Evolutionary conservation across 306 rosid species (phyloP), one percentile per base, ranked within the genome.

Genomic region (Lathyrus tuberosus): DNA sequence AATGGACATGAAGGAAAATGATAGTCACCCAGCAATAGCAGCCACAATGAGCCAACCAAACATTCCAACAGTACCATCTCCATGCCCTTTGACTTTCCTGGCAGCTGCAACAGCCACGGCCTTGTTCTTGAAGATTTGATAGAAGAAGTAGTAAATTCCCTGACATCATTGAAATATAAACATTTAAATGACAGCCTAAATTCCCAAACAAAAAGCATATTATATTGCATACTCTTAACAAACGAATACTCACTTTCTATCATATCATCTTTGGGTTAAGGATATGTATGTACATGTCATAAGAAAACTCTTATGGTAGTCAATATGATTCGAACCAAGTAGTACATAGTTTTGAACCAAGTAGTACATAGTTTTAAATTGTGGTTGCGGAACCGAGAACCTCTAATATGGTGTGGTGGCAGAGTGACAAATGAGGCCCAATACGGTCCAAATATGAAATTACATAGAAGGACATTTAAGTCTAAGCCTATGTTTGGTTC

Each of bases 11-110:
- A 67, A 22, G 17, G 56, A 43, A 52, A 52, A 33, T 40, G 40
- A 22, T 58, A 62, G 17, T 62, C 79, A 90, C 96, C 96, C 95
- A 17, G 96, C 94, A 47, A 87, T 81, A 58, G 96, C 96, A 41
- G 96, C 96, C 51, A 90, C 96, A 72, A 76, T 67, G 22, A 90
- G 91, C 96, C 96, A 90, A 53, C 89, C 88, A 82, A 87, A 70
- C 89, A 90, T 84, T 72, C 95, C 91, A 82, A 90, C 84, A 70
- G 91, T 86, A 6, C 96, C 96, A 83, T 90, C 91, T 60, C 94
- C 96, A 48, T 2, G 75, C 60, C 96, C 89, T 81, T 81, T 79
- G 26, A 65, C 47, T 77, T 75, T 81, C n/a, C 85, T 86, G 4
- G 91, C 85, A 77, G 84, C 81, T 62, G 96, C 91, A 73, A 87